These are phyloP conservation scores for Mediolabrus comicus DNA, from an alignment of 108 stramenopile species.

Conservation along the genomic window DNA sequence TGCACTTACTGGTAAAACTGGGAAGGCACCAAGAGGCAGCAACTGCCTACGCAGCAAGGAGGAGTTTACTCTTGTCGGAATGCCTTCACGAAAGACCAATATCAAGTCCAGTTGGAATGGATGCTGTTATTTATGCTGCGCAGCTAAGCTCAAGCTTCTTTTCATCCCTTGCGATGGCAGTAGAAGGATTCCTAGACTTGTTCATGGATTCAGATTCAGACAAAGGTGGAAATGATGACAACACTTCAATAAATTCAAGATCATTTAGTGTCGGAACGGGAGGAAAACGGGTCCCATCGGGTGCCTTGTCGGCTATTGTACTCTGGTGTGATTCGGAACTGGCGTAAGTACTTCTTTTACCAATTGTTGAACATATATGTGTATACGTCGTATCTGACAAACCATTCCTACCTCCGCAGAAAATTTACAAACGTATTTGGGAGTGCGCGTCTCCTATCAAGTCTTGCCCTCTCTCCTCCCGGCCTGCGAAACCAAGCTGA, in stretches of 20 bases:
- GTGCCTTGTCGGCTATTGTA: slow-evolving; percentile 75
- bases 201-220: slow-evolving; percentile 50
- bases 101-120: slow-evolving; percentile 56
- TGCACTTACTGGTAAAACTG: slow-evolving; percentile 74
- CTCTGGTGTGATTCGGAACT: slow-evolving; percentile 87
- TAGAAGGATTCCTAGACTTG: slow-evolving; percentile 83
- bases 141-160: slow-evolving; percentile 88
- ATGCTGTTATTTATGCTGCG: slow-evolving; percentile 83
- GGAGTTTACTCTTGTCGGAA: slow-evolving; percentile 74
- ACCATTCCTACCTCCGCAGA: slow-evolving; percentile 3
- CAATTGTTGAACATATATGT: not conserved
- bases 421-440: slow-evolving; percentile 81
- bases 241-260: slow-evolving; percentile 39
- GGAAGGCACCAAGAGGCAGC: slow-evolving; percentile 81
- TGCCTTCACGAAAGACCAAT: slow-evolving; percentile 82
- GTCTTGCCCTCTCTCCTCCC: slow-evolving; percentile 75
- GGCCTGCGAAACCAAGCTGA: slow-evolving; percentile 29
- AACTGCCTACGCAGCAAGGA: slow-evolving; percentile 71
- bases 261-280: slow-evolving; percentile 34
- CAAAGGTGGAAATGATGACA: slow-evolving; percentile 22
- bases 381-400: no score
- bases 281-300: slow-evolving; percentile 61
- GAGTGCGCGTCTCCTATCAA: slow-evolving; percentile 69
- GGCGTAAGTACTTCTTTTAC: slow-evolving; percentile 37
- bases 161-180: slow-evolving; percentile 70